Conservation (phyloP, 805 yeast genomes). For the Cyberlindnera japonica region DNA sequence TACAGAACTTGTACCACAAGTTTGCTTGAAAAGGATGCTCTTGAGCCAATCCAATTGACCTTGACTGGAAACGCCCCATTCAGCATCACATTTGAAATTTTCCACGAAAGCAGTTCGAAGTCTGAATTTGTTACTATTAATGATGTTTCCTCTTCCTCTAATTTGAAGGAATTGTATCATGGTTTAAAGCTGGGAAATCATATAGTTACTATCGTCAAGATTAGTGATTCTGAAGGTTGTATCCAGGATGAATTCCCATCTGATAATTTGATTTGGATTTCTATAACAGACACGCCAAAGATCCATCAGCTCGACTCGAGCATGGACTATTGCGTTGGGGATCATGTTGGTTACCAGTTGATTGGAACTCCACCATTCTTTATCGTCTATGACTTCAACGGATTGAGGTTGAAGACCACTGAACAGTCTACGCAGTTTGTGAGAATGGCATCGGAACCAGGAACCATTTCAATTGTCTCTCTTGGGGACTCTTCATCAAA, state of each 20-base stretch:
- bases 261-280: constrained; percentile 46
- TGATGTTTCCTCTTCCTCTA: constrained; percentile 38
- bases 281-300: constrained; percentile 74
- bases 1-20: constrained; percentile 48
- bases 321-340: constrained; percentile 84
- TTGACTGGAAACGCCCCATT: constrained; percentile 63
- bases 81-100: constrained; percentile 50
- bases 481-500: constrained; percentile 71
- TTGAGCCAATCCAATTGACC: constrained; percentile 53
- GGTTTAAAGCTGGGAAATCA: constrained; percentile 69
- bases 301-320: constrained; percentile 44
- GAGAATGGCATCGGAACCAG: constrained; percentile 79
- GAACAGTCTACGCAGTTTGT: constrained; percentile 47
- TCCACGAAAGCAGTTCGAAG: constrained; percentile 57
- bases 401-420: constrained; percentile 51
- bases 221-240: constrained; percentile 74
- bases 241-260: constrained; percentile 39
- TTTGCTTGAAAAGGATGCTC: constrained; percentile 30
- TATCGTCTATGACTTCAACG: constrained; percentile 72
- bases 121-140: constrained; percentile 43
- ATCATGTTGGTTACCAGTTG: constrained; percentile 70
- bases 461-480: constrained; percentile 63
- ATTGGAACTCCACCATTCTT: constrained; percentile 80
- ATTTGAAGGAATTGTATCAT: constrained; percentile 43
- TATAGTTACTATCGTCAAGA: constrained; percentile 49